A percentile compares a stretch with the other conserved stretches of the same genome.
Conservation (phyloP, 805 yeast species). For the Metschnikowia colocasiae region DNA sequence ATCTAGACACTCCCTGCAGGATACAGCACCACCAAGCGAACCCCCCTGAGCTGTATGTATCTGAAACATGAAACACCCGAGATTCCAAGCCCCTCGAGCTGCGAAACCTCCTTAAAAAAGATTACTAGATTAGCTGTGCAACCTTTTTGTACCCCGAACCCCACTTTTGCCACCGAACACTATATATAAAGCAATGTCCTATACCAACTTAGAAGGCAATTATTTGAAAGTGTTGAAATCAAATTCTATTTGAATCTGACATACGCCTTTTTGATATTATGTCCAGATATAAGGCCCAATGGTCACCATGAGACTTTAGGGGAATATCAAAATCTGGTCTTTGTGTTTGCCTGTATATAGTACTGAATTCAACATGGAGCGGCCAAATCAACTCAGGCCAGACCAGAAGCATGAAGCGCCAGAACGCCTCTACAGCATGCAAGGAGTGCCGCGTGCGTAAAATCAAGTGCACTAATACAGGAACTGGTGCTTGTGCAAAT, state of each 20-base stretch:
- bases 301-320: neutral
- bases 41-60: neutral
- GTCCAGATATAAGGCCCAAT: too few relatives aligned
- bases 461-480: slow-evolving; percentile 6
- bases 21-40: neutral
- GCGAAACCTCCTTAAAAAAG: neutral
- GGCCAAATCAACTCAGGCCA: neutral
- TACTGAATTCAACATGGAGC: neutral
- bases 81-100: neutral
- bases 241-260: too few relatives aligned
- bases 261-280: neutral
- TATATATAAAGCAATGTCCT: neutral
- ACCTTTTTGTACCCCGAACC: neutral
- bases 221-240: neutral
- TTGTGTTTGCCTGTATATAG: neutral
- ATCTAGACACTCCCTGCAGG: slow-evolving; percentile 1
- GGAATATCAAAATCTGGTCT: neutral
- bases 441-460: slow-evolving; percentile 12
- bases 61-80: too few relatives aligned
- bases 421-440: slow-evolving; percentile 11
- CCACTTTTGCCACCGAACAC: neutral
- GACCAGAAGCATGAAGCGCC: slow-evolving; percentile 2
- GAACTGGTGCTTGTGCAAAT: slow-evolving; percentile 4
- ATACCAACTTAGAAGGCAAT: neutral
- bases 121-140: neutral